Evolutionary conservation across 768 basidiomycete species (phyloP), one percentile per base, ranked within the genome.

Genomic region (Omphalotus guepiniiformis): DNA sequence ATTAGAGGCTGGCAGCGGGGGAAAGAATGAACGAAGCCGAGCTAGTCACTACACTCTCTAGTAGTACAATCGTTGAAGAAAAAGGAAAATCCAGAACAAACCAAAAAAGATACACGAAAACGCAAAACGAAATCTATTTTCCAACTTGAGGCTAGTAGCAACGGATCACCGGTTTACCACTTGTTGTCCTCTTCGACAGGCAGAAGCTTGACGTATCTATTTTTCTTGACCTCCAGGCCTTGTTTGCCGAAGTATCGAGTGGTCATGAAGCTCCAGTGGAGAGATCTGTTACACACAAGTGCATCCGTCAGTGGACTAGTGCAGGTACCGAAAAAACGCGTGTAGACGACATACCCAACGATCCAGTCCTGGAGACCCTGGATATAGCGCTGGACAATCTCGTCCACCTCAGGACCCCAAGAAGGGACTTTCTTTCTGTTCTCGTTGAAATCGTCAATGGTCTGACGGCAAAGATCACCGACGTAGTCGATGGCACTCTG

Each of bases 241-340:
- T 78, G 55, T 30, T 66, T 63, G 15, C 83, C 86, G 57, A 88
- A 88, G 58, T 88, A 88, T 2, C 86, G 73, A 48, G 74, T 72
- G 2, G 79, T 79, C 63, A 77, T 73, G 63, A 85, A 86, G 59
- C 81, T 82, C 86, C 86, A 88, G 51, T 84, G 78, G 30, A 86
- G 62, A 29, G 78, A 75, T 3, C 76, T 78, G 49, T 27, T 12
- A 18, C 6, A 22, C 36, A 18, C 28, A 35, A 21, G 32, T 26
- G 32, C 26, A 39, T 36, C 29, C 4, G 21, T 6, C 12, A 8
- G 21, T 11, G 42, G 7, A 19, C 15, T 32, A 7, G 18, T 9
- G n/a, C 9, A 12, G 4, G 30, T 9, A 32, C n/a, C 30, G 9
- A 32, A 32, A 32, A 9, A 32, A 32, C 9, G n/a, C 30, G 9